Base-by-base conservation (phyloP, 2,329 filamentous ascomycete species). In the Phaeophleospora eucalypticola region DNA sequence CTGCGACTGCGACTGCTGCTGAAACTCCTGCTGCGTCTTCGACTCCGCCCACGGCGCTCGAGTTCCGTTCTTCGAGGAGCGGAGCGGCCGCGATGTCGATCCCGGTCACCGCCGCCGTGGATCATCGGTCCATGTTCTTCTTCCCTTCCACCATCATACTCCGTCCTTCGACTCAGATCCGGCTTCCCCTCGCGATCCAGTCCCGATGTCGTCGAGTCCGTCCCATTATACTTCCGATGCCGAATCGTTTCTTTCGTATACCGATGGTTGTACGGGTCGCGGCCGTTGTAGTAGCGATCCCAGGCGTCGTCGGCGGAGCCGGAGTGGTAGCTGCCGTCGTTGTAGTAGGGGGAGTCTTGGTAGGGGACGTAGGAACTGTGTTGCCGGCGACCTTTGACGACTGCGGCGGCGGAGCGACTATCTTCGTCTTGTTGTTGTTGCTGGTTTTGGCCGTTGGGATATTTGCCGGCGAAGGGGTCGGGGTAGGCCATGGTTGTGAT, bases 261-360 rank as follows among this genome's bases (percentile, higher is more conserved):
- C 10, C 34, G 19, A 20, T 43, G 12, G 33, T 21, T 17, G 27
- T 16, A n/a, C 2, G 41, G 32, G 16, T 29, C 24, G 7, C 12
- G 36, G n/a, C 4, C 41, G 32, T 46, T 40, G 21, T 19, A 33
- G 3, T 38, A 38, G 12, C 39, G 38, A 16, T 40, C 15, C 29
- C 43, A 29, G 12, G 14, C 12, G 16, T 42, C 34, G 19, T 42
- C 7, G 39, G 37, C 38, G 10, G 38, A 27, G 2, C 20, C 17
- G 15, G 32, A 34, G 37, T 35, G 18, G n/a, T 32, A 38, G 34
- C 27, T 45, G 21, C 36, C 24, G 38, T 36, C 42, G 29, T 49
- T 45, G 38, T 49, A 49, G 38, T 46, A 43, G 8, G 32, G 8
- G 12, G 47, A 36, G 19, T 49, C 47, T 43, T 46, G 47, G 15